Percentiles rank a stretch among this genome's conserved stretches.
phyloP scores from a whole-genome alignment of 805 yeast genomes.

The Pichia occidentalis region DNA sequence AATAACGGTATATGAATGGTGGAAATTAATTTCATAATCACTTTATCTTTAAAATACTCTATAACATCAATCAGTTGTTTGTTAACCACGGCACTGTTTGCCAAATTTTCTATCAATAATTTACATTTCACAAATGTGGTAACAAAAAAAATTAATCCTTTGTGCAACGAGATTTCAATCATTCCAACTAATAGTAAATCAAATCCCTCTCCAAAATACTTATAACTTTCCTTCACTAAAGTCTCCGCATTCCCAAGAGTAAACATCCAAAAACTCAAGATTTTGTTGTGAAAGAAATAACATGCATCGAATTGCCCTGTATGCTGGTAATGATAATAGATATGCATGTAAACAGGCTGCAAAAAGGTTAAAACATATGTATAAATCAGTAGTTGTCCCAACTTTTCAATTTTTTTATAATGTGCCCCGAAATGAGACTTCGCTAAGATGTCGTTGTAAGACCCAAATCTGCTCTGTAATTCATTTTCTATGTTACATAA shows the following conservation, averaged over 20 bases:
- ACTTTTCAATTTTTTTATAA: conserved; percentile 20
- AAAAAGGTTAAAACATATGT: conserved; percentile 29
- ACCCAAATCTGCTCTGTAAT: conserved; percentile 29
- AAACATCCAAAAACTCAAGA: conserved; percentile 27
- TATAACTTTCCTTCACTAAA: conserved; percentile 27
- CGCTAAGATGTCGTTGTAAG: conserved; percentile 21
- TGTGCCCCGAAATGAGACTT: conserved; percentile 17
- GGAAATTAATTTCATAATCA: too few species aligned
- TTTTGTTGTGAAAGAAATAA: conserved; percentile 33
- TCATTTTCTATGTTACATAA: conserved; percentile 36
- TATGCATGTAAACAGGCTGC: conserved; percentile 36
- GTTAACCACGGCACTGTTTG: not conserved
- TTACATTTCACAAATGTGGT: conserved; percentile 25
- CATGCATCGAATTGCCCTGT: conserved; percentile 30
- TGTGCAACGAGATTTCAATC: conserved; percentile 34
- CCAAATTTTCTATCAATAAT: conserved; percentile 15
- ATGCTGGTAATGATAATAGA: conserved; percentile 32
- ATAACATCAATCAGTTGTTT: not conserved
- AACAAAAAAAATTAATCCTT: conserved; percentile 20
- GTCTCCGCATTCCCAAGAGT: conserved; percentile 32
- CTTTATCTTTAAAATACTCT: conserved; percentile 2
- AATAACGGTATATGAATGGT: conserved; percentile 33
- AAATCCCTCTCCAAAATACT: conserved; percentile 31
- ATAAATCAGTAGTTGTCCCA: conserved; percentile 18
- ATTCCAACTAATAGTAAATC: conserved; percentile 35